phyloP scores from a whole-genome alignment of 805 yeast genomes.

The Wickerhamomyces ciferrii region DNA sequence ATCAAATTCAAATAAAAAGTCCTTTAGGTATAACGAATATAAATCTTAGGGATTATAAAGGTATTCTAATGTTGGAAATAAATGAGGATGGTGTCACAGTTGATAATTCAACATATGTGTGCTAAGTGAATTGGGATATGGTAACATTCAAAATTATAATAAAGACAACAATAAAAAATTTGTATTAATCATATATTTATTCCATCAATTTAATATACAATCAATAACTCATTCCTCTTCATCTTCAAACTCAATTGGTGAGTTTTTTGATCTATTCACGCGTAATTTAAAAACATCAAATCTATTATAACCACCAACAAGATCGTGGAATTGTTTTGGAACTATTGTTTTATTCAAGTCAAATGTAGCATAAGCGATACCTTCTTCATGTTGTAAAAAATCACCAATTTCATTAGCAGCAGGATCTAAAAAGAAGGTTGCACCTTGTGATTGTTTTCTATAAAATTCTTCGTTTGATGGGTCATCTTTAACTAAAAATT shows the following conservation, averaged over 20 bases:
- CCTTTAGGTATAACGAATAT: neutral
- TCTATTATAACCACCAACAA: constrained; percentile 21
- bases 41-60: neutral
- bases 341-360: constrained; percentile 18
- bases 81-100: neutral
- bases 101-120: neutral
- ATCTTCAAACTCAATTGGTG: constrained; percentile 9
- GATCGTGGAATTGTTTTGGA: constrained; percentile 22
- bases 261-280: constrained; percentile 9
- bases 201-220: too few relatives aligned
- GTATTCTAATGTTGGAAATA: neutral
- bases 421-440: constrained; percentile 18
- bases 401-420: constrained; percentile 21
- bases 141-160: too few relatives aligned
- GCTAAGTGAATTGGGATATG: too few relatives aligned
- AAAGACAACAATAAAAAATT: too few relatives aligned
- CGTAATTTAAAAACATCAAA: constrained; percentile 19
- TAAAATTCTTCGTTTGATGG: constrained; percentile 15
- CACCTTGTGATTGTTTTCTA: constrained; percentile 15
- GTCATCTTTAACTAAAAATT: constrained; percentile 19
- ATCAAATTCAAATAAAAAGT: neutral
- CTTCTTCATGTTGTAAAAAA: constrained; percentile 15
- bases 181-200: too few relatives aligned
- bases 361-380: constrained; percentile 21
- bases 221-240: too few relatives aligned